phyloP scores from a whole-genome alignment of 108 stramenopile genomes.

The Thalassiosira profunda region DNA sequence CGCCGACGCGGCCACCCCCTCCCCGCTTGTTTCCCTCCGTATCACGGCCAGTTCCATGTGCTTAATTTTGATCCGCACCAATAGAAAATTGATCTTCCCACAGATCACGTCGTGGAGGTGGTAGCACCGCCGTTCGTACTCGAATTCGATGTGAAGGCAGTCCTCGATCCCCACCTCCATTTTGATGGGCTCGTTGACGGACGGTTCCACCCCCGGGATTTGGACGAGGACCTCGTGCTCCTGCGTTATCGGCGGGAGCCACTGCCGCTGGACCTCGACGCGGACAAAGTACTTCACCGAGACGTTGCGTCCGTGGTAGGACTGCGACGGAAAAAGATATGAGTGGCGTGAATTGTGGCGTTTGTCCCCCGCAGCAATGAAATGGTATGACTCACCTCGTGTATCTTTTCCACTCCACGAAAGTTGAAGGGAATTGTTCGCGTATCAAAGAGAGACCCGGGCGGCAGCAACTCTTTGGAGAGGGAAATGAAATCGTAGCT shows the following conservation, averaged over 20 bases:
- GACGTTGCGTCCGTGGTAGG: constrained; percentile 97
- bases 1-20: constrained; percentile 66
- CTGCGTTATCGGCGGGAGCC: constrained; percentile 80
- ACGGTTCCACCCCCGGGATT: constrained; percentile 71
- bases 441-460: constrained; percentile 87
- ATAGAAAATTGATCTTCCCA: constrained; percentile 97
- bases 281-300: constrained; percentile 96
- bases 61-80: constrained; percentile 99
- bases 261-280: constrained; percentile 90
- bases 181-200: constrained; percentile 88
- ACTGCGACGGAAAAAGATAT: too few relatives aligned
- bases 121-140: constrained; percentile 93
- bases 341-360: constrained; percentile 36
- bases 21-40: constrained; percentile 95
- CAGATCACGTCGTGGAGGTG: constrained; percentile 96
- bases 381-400: constrained; percentile 63
- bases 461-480: constrained; percentile 94
- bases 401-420: constrained; percentile 83
- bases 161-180: constrained; percentile 99
- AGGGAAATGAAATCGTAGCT: constrained; percentile 95
- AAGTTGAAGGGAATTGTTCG: constrained; percentile 90
- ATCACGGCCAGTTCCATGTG: constrained; percentile 99
- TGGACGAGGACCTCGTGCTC: constrained; percentile 97
- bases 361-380: neutral
- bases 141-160: constrained; percentile 99